Base-by-base conservation (phyloP, 108 stramenopile species). In the Schizochytrium sp. region DNA sequence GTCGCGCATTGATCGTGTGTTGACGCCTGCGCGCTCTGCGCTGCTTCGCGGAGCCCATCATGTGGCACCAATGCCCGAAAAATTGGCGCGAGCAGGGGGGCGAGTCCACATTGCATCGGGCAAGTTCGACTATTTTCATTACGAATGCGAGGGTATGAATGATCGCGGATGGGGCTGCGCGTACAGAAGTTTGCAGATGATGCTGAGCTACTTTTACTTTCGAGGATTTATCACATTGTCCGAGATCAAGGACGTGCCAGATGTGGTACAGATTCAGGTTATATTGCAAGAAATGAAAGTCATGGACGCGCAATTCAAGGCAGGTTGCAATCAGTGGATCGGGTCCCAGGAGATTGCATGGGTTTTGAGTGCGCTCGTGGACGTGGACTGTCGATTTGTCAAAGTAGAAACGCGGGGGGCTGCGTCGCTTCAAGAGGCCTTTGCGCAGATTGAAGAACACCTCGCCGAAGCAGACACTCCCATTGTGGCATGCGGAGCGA, bases 121-220 rank as follows among this genome's bases (percentile, higher is more conserved):
- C 51, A 47, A 23, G 23, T 83, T 83, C 48, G 48, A 53, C 51
- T 83, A 28, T 23, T 83, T 21, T 1, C 76, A 83, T 83, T 83
- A 83, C 23, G 76, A 45, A 34, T 25, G 19, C 5, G 43, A 83
- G 28, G 51, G 10, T 0, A 21, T 1, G 6, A 45, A 83, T 12
- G 76, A 83, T 4, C 45, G 48, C 45, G 76, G 76, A 12, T 83
- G 76, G 76, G 76, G 76, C 28, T 83, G 76, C 51, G 76, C 76
- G 12, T 83, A 83, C 51, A 21, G 76, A 34, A 34, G 18, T 23
- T 83, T 83, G 51, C 76, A 83, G 51, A 83, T 83, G 76, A 53
- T 83, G 76, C 25, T 83, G 48, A 83, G 76, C 4, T 83, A 53
- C 25, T 53, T 28, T 53, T 6, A 6, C 10, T 34, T 53, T 12